Base-by-base conservation (phyloP, 2,329 filamentous ascomycete species). In the Alternaria ventricosa region DNA sequence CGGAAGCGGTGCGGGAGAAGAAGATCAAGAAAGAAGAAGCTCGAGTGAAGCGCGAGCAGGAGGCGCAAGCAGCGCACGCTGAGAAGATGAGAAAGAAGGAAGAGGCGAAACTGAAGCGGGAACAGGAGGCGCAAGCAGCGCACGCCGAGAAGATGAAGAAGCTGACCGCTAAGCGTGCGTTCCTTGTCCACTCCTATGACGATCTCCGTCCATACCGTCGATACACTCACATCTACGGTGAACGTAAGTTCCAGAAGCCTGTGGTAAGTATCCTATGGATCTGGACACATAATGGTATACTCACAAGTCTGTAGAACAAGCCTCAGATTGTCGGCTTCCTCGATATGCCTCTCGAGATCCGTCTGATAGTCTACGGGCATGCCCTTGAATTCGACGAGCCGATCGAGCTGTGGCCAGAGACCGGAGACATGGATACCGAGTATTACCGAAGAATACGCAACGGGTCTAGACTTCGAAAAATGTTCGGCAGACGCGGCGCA, bases 351-450 rank as follows among this genome's bases (percentile, higher is more conserved):
- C 22, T 47, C 20, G 57, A 53, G 10, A 13, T 60, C 11, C 57
- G 57, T 6, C 28, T 60, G 22, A 27, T 54, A 22, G 27, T 60
- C 6, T 60, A 60, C 57, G 47, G 36, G n/a, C 44, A 28, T 22
- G 46, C 46, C 20, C 43, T 60, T 13, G 28, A 15, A 12, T 53
- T 60, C 25, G 44, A 23, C 13, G 28, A 51, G 30, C 47, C 49
- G 13, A 27, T 60, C 47, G 57, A 60, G n/a, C 44, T 60, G 18
- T 54, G 30, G 46, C 18, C 57, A 11, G n/a, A 60, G 36, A 53
- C 49, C 6, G 47, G 45, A 13, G 23, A n/a, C 27, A 44, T 20
- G 41, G 11, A 20, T 18, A 18, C n/a, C 41, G 41, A 44, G 13
- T 20, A 20, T 20, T 23, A 22, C 36, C 46, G n/a, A 25, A 47